phyloP scores from a whole-genome alignment of 2,329 filamentous ascomycete genomes.

The Arthrobotrys conoides region DNA sequence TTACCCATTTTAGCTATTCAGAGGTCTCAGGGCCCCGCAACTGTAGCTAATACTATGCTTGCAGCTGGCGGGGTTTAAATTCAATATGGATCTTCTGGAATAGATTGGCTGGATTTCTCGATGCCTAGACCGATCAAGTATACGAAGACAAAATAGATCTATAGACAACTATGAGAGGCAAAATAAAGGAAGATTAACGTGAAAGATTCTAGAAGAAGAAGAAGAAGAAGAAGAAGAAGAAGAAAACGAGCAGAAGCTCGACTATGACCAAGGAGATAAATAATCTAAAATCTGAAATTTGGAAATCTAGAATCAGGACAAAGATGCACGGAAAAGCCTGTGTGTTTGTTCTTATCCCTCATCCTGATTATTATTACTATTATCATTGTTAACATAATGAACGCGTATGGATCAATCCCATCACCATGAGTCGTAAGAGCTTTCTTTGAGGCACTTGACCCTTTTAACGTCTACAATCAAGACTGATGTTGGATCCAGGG shows the following conservation, averaged over 20 bases:
- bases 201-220: no score
- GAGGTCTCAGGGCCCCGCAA: not conserved
- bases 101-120: no score
- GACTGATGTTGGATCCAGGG: conserved; percentile 2
- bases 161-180: not conserved
- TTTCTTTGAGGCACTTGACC: not conserved
- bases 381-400: not conserved
- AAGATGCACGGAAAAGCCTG: not conserved
- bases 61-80: not conserved
- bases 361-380: no score
- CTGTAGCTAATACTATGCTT: not conserved
- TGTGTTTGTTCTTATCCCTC: not conserved
- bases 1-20: conserved; percentile 17
- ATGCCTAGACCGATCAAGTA: no score
- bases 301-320: not conserved
- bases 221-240: not conserved
- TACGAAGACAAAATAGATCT: no score
- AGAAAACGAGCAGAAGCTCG: not conserved
- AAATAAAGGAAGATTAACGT: no score
- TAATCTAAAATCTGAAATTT: not conserved
- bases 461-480: not conserved
- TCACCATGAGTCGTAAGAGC: conserved; percentile 2
- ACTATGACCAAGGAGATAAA: not conserved
- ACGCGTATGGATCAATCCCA: not conserved
- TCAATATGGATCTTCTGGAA: no score